Evolutionary conservation across 2,329 filamentous ascomycete genomes (phyloP).

Genomic region (Chrysoporthe deuterocubensis): DNA sequence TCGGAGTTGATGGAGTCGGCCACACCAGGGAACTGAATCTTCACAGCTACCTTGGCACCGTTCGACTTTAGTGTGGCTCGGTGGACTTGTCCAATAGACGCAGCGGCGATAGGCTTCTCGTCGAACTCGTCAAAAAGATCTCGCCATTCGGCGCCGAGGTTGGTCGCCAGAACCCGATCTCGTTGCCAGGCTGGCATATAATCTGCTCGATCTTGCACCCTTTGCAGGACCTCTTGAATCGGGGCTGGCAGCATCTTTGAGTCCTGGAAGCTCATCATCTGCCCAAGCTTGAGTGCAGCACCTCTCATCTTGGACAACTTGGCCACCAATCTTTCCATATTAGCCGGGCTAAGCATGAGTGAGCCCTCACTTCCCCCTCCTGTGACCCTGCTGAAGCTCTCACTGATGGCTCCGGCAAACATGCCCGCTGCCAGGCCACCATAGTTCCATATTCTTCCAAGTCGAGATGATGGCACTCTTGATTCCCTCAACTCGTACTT

Average conservation of each 20-base stretch:
- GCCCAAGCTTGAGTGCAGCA: slow-evolving; percentile 93
- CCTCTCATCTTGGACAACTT: slow-evolving; percentile 96
- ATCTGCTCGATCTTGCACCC: slow-evolving; percentile 94
- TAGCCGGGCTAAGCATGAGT: slow-evolving; percentile 82
- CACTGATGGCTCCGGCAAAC: slow-evolving; percentile 88
- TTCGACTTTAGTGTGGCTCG: slow-evolving; percentile 77
- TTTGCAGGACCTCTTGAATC: slow-evolving; percentile 87
- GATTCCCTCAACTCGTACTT: slow-evolving; percentile 82
- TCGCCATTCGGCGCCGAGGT: slow-evolving; percentile 84
- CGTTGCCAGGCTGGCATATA: slow-evolving; percentile 97
- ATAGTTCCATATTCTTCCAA: slow-evolving; percentile 94
- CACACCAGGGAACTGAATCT: slow-evolving; percentile 96
- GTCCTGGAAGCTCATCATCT: slow-evolving; percentile 99
- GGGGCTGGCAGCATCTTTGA: slow-evolving; percentile 88
- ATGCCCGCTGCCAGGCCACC: slow-evolving; percentile 91
- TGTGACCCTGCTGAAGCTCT: slow-evolving; percentile 79
- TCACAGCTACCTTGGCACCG: slow-evolving; percentile 82
- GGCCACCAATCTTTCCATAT: slow-evolving; percentile 90
- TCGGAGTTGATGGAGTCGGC: slow-evolving; percentile 96
- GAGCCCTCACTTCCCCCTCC: slow-evolving; percentile 73
- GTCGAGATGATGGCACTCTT: slow-evolving; percentile 82
- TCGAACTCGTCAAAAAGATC: slow-evolving; percentile 83
- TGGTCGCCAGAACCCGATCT: slow-evolving; percentile 77
- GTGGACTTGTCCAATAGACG: slow-evolving; percentile 97
- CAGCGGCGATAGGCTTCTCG: slow-evolving; percentile 89